Base-by-base conservation (phyloP, 768 basidiomycete genomes). In the Lentinula boryana region DNA sequence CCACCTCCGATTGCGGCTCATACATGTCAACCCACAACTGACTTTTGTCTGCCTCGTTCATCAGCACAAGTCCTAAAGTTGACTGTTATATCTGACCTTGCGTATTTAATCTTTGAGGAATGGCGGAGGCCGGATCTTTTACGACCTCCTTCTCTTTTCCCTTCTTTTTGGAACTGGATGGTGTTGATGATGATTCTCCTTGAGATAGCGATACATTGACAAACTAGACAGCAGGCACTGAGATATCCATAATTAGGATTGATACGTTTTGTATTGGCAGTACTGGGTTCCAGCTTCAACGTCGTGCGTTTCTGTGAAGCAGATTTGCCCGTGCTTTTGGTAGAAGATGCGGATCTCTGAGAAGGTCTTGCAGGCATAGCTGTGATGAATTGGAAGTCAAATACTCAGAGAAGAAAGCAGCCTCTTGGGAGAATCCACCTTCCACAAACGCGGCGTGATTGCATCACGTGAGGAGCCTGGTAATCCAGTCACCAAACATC, bases 21-120 rank as follows among this genome's bases (percentile, higher is more conserved):
- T 87, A 84, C 40, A 78, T 80, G 68, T 88, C 87, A 4, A 86
- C 78, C 87, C 87, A 87, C 54, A 87, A 68, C 50, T 69, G 66
- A 56, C 77, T 76, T 57, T 75, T 32, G 5, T 44, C 55, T 56
- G 23, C 80, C 75, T 27, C 16, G 16, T 13, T 52, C 8, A 52
- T 53, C 9, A 40, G 41, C 38, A 21, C 16, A 40, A 8, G 41
- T 18, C 5, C 50, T 48, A 58, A 36, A 51, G 33, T 9, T 21
- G 10, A 43, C 16, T 15, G 58, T 58, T 8, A 7, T 12, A 36
- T 62, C 62, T 32, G 40, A 58, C 56, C 65, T 67, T 51, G 61
- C 63, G 21, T 65, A 64, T 54, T 53, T 40, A 49, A 60, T 60
- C 60, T 40, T 15, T 27, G 21, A 21, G 7, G 7, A 8, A 38